These are phyloP conservation scores for Tuber borchii DNA, from an alignment of 495 filamentous ascomycete genomes.

Conservation along the genomic window DNA sequence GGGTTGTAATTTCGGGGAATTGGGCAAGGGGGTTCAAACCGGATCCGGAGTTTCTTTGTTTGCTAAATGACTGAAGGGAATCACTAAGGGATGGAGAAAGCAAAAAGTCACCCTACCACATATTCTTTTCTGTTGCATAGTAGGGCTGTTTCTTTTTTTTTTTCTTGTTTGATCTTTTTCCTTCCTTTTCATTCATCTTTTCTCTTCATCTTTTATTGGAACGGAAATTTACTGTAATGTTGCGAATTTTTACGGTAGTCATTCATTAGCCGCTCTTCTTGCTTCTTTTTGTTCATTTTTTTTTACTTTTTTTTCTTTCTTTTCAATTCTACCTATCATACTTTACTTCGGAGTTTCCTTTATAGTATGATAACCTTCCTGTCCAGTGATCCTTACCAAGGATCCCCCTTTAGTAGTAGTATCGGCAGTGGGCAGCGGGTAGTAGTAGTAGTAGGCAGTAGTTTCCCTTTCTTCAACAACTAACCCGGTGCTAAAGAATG, in stretches of 20 bases:
- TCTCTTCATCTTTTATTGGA: constrained; percentile 18
- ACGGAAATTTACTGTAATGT: constrained; percentile 3
- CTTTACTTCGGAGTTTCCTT: background rate
- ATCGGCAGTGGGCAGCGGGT: background rate
- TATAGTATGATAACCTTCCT: background rate
- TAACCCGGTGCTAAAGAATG: background rate
- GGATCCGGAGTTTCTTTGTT: constrained; percentile 8
- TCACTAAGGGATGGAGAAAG: constrained; percentile 46
- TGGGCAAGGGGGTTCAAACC: constrained; percentile 8
- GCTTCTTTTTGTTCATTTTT: background rate
- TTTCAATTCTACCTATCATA: background rate
- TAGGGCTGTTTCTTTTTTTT: constrained; percentile 6
- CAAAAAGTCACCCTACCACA: constrained; percentile 32
- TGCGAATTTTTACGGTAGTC: background rate
- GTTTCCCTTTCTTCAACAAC: background rate
- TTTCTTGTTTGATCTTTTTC: background rate
- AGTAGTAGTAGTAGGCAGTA: background rate
- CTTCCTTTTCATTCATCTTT: constrained; percentile 16
- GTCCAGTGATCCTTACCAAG: background rate
- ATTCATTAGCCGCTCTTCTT: background rate
- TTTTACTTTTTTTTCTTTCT: background rate
- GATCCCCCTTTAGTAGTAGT: background rate
- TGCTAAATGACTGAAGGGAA: constrained; percentile 15
- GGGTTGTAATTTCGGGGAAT: constrained; percentile 9
- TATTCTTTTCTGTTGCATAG: constrained; percentile 22